Evolutionary conservation across 306 rosid genomes (phyloP).

Genomic region (Glycine soja): DNA sequence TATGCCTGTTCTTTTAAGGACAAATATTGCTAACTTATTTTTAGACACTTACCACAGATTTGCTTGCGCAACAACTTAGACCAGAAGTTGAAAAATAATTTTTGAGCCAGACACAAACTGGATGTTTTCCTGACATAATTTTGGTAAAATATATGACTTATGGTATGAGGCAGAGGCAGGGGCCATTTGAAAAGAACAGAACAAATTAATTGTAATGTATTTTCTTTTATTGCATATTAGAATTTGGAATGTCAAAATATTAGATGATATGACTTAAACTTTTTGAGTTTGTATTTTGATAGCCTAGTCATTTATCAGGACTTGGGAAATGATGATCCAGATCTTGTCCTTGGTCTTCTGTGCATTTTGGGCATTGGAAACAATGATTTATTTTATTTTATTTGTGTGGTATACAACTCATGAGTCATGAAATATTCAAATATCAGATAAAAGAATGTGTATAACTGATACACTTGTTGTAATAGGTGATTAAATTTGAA

Average conservation of each 20-base stretch:
- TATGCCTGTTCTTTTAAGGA: too few relatives aligned
- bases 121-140: background rate
- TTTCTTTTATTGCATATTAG: conserved; percentile 17
- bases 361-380: conserved; percentile 30
- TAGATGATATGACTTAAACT: conserved; percentile 3
- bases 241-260: background rate
- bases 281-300: conserved; percentile 2
- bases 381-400: background rate
- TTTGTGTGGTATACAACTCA: background rate
- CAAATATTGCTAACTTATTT: background rate
- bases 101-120: background rate
- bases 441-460: background rate
- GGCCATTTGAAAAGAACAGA: background rate
- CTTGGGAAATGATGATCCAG: conserved; percentile 28
- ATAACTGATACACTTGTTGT: background rate
- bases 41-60: background rate
- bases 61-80: conserved; percentile 1
- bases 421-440: background rate
- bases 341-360: conserved; percentile 15
- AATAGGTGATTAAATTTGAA: conserved; percentile 7
- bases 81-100: background rate
- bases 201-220: conserved; percentile 12
- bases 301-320: conserved; percentile 6
- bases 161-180: conserved; percentile 5
- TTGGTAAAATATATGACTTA: conserved; percentile 1